These are phyloP conservation scores for Coemansia sp. DNA, from an alignment of 192 early-diverging fungal genomes.

Conservation along the genomic window DNA sequence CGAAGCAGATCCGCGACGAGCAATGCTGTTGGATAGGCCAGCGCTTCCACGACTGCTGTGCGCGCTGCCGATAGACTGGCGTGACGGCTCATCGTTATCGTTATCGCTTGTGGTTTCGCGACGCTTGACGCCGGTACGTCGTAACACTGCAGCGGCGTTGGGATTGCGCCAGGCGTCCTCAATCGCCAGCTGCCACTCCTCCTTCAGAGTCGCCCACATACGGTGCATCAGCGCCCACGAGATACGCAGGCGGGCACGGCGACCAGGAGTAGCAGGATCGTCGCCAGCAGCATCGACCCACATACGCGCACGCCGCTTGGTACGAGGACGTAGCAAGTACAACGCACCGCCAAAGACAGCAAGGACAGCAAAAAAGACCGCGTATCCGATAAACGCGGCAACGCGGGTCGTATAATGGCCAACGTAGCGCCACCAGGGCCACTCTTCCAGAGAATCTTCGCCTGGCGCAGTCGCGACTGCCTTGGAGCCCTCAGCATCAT, in stretches of 20 bases:
- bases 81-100: conserved; percentile 17
- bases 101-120: conserved; percentile 9
- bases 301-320: conserved; percentile 52
- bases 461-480: not conserved
- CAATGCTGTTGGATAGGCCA: not conserved
- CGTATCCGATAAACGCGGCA: conserved; percentile 44
- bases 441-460: conserved; percentile 19
- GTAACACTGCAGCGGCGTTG: conserved; percentile 49
- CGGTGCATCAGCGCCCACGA: conserved; percentile 56
- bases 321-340: conserved; percentile 44
- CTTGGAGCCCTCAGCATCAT: not conserved
- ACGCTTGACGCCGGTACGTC: conserved; percentile 42
- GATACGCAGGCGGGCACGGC: conserved; percentile 45
- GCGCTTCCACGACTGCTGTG: conserved; percentile 23
- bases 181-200: conserved; percentile 42
- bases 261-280: conserved; percentile 21
- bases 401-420: conserved; percentile 51
- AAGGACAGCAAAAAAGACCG: conserved; percentile 36
- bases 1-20: conserved; percentile 38
- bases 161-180: conserved; percentile 56
- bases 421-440: conserved; percentile 53
- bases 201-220: conserved; percentile 54
- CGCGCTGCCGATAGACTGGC: conserved; percentile 14
- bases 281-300: conserved; percentile 50
- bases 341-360: conserved; percentile 36